A percentile compares a stretch with the other conserved stretches of the same genome.
Conservation (phyloP, 2,329 filamentous ascomycete species). For the Xylaria arbuscula region DNA sequence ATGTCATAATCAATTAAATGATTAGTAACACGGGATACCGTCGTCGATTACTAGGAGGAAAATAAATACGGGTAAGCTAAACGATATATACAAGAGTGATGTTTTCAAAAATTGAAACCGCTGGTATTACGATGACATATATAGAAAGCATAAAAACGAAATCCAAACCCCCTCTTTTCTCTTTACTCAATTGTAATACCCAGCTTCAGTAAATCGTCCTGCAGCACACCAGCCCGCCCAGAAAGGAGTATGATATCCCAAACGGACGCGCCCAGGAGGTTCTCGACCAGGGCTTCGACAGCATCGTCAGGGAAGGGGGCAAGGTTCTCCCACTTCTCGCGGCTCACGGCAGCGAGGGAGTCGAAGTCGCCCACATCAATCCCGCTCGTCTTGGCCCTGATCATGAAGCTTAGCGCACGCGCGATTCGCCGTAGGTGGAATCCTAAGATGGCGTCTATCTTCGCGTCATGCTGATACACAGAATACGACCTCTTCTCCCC, state of each 20-base stretch:
- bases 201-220: constrained; percentile 11
- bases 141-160: too few species aligned
- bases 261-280: not conserved
- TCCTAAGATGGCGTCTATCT: constrained; percentile 1
- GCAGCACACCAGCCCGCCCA: not conserved
- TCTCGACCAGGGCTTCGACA: constrained; percentile 13
- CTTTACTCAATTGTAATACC: constrained; percentile 9
- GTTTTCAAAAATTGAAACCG: too few species aligned
- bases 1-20: too few species aligned
- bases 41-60: too few species aligned
- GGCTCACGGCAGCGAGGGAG: constrained; percentile 18
- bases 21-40: too few species aligned
- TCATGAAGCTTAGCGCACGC: constrained; percentile 32
- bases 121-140: too few species aligned
- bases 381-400: constrained; percentile 20
- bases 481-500: not conserved
- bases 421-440: constrained; percentile 9
- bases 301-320: constrained; percentile 4
- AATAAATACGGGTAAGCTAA: too few species aligned
- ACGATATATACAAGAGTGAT: too few species aligned
- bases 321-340: constrained; percentile 20
- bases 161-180: not conserved
- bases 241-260: constrained; percentile 15
- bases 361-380: constrained; percentile 22
- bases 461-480: not conserved